Evolutionary conservation across 1,284 basidiomycete species (phyloP).

Genomic region (Cryptococcus sp.): DNA sequence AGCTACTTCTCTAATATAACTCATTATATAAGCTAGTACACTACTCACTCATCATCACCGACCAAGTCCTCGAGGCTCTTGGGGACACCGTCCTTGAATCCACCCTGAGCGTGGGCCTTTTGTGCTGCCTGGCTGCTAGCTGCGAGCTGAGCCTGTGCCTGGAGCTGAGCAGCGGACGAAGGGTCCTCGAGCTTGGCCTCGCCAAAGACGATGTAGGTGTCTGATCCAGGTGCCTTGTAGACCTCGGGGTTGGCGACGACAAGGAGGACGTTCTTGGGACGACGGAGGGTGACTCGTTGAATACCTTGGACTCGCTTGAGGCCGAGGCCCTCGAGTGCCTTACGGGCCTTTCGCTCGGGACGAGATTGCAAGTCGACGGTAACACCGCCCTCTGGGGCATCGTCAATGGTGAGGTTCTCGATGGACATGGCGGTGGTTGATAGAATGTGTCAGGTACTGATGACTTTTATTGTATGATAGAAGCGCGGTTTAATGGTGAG

Average conservation of each 20-base stretch:
- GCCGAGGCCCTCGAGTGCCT: conserved; percentile 78
- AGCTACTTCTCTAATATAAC: not conserved
- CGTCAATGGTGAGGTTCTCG: conserved; percentile 61
- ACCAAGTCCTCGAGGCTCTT: conserved; percentile 60
- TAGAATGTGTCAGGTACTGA: not conserved
- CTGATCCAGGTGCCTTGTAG: conserved; percentile 95
- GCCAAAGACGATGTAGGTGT: conserved; percentile 98
- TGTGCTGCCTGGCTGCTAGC: conserved; percentile 51
- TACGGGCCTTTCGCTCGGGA: conserved; percentile 86
- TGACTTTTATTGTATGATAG: not conserved
- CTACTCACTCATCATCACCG: conserved; percentile 61
- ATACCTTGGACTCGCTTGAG: conserved; percentile 90
- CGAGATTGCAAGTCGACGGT: conserved; percentile 92
- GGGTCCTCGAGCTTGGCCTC: conserved; percentile 98
- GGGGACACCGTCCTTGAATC: conserved; percentile 57
- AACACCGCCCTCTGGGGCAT: conserved; percentile 63
- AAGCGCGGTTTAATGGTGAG: not conserved
- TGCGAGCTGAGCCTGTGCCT: conserved; percentile 80
- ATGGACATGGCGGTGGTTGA: conserved; percentile 61
- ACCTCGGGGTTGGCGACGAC: conserved; percentile 93
- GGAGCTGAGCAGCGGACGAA: conserved; percentile 78
- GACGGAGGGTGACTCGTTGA: conserved; percentile 89
- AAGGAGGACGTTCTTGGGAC: conserved; percentile 94
- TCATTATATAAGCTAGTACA: conserved; percentile 2
- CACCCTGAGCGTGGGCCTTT: conserved; percentile 48